Conservation (phyloP, 75 land plant species). For the Picea glauca region DNA sequence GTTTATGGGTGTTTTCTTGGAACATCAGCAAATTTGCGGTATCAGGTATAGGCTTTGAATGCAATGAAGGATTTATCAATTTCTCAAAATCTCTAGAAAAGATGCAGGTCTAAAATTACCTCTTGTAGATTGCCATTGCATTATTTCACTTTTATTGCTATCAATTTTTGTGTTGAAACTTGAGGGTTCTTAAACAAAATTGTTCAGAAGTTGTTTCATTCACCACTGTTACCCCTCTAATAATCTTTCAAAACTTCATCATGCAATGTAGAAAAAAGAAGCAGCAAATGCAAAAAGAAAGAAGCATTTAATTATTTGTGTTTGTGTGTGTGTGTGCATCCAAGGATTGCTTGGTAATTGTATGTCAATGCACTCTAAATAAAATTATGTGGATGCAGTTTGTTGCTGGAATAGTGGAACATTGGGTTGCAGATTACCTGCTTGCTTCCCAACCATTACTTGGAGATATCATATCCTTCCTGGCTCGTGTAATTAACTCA, state of each 20-base stretch:
- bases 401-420: constrained; percentile 92
- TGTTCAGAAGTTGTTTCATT: too few species aligned
- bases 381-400: constrained; percentile 38
- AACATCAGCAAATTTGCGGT: too few species aligned
- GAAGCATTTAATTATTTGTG: background rate
- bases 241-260: background rate
- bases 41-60: too few species aligned
- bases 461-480: constrained; percentile 70
- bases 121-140: too few species aligned
- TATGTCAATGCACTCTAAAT: background rate
- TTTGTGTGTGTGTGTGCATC: background rate
- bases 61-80: too few species aligned
- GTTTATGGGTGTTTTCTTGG: too few species aligned
- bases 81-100: too few species aligned
- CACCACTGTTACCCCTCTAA: too few species aligned
- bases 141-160: too few species aligned
- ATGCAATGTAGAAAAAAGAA: background rate
- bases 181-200: too few species aligned
- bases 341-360: background rate
- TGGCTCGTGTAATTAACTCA: constrained; percentile 73
- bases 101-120: too few species aligned
- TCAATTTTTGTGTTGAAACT: background rate
- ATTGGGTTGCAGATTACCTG: constrained; percentile 69
- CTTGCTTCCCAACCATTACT: constrained; percentile 60
- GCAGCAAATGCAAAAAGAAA: background rate